Evolutionary conservation across 2,329 filamentous ascomycete genomes (phyloP), one percentile per base, ranked within the genome.

Genomic region (Cryphonectria carpinicola): DNA sequence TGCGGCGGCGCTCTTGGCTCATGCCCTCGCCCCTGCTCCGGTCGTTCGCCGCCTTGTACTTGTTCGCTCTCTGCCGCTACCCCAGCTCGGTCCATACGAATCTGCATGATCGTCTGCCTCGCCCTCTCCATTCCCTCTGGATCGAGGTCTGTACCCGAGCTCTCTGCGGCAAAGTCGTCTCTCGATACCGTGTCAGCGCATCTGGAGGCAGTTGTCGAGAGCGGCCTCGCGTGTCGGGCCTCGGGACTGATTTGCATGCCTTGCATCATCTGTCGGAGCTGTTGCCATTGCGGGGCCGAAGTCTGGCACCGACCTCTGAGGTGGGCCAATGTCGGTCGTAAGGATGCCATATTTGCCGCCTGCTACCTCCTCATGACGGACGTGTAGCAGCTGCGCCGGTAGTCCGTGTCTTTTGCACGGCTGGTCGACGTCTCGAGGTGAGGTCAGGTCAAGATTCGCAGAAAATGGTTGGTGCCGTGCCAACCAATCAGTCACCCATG

Each of bases 221-320:
- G 65, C 68, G 39, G 62, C 35, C 70, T 69, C 32, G 70, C 65
- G 65, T 64, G 66, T 35, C 61, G 61, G 56, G 64, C 54, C 43
- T 66, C 67, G 8, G 71, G 62, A 54, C 64, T 68, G 41, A 71
- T 63, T 46, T 73, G 68, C 43, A 73, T 63, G 14, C 69, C 64
- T 41, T 73, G 71, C 43, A 71, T 39, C 70, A 68, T 70, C 6
- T 70, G 69, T 22, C 69, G 62, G 6, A 72, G 54, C 63, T 74
- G 69, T 52, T 73, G 71, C 69, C 72, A 73, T 73, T 72, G 68
- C 63, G 74, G 72, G 73, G 63, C 66, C 56, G 69, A 63, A 56
- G 67, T 68, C 61, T 63, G 72, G 64, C 61, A 66, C 61, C 68
- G 72, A 66, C 67, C 65, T 65, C 67, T 68, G 61, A 73, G 54